phyloP scores from a whole-genome alignment of 164 flowering plant species.

The Cinnamomum chago region DNA sequence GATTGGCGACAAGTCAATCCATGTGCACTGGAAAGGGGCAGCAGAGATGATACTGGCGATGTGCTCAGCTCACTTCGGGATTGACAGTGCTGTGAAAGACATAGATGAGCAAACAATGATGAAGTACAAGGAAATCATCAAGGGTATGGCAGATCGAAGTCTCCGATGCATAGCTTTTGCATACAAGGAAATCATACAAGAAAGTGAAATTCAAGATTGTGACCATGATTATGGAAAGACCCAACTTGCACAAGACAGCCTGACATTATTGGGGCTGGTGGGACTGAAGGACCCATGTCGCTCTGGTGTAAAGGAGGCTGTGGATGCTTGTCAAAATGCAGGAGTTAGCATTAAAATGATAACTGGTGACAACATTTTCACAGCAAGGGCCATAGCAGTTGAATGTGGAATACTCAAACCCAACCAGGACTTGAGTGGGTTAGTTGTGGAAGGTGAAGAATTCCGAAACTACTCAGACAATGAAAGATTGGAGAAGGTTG shows the following conservation, averaged over 20 bases:
- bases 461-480: conserved; percentile 43
- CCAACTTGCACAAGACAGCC: conserved; percentile 21
- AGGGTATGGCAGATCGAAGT: conserved; percentile 29
- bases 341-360: conserved; percentile 58
- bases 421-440: conserved; percentile 15
- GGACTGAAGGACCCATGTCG: conserved; percentile 62
- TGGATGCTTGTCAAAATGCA: conserved; percentile 41
- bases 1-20: conserved; percentile 22
- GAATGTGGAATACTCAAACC: conserved; percentile 55
- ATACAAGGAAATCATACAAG: conserved; percentile 5
- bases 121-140: conserved; percentile 17
- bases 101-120: conserved; percentile 14
- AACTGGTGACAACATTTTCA: conserved; percentile 59
- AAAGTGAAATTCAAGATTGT: neutral
- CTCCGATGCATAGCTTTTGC: conserved; percentile 36
- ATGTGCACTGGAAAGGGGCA: conserved; percentile 83
- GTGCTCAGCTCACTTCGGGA: conserved; percentile 40
- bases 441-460: conserved; percentile 47
- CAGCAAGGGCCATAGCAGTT: conserved; percentile 57
- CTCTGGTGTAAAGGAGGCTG: conserved; percentile 45
- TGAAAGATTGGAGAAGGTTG: conserved; percentile 41
- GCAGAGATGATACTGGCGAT: conserved; percentile 65
- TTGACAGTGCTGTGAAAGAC: conserved; percentile 1
- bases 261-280: conserved; percentile 43
- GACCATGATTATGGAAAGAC: neutral